phyloP scores from a whole-genome alignment of 2,329 filamentous ascomycete species.

The Aspergillus transmontanensis region DNA sequence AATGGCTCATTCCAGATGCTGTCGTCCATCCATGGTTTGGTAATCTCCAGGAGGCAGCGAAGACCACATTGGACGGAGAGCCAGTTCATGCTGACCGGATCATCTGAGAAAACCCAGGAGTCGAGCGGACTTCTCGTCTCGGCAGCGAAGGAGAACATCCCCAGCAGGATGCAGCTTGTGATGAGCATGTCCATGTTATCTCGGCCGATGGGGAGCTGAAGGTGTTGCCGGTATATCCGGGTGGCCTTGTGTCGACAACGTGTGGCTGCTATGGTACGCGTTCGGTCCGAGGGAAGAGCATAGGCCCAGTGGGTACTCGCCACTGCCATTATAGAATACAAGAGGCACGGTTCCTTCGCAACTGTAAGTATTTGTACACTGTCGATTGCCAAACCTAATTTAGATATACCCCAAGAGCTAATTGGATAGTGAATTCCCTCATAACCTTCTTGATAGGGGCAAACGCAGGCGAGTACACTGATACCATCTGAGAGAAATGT shows the following conservation, averaged over 20 bases:
- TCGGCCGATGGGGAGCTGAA: background rate
- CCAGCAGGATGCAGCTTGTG: background rate
- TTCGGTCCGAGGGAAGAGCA: background rate
- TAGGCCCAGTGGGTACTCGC: background rate
- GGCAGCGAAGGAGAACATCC: conserved; percentile 5
- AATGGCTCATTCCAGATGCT: conserved; percentile 6
- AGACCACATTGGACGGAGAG: background rate
- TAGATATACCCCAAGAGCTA: background rate
- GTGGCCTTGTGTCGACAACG: background rate
- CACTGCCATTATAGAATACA: conserved; percentile 4
- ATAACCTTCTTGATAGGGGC: background rate
- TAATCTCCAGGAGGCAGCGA: background rate
- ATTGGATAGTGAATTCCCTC: background rate
- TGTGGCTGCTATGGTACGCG: background rate
- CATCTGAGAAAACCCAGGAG: conserved; percentile 1
- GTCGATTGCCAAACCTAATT: too few species aligned
- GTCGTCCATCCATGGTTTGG: background rate
- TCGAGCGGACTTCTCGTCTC: background rate
- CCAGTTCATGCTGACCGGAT: background rate
- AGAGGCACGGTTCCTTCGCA: background rate
- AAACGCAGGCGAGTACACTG: background rate
- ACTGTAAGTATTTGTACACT: background rate
- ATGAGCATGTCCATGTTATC: background rate
- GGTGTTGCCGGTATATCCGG: background rate
- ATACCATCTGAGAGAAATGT: conserved; percentile 1